Evolutionary conservation across 768 basidiomycete species (phyloP), one percentile per base, ranked within the genome.

Genomic region (Russula vinacea): DNA sequence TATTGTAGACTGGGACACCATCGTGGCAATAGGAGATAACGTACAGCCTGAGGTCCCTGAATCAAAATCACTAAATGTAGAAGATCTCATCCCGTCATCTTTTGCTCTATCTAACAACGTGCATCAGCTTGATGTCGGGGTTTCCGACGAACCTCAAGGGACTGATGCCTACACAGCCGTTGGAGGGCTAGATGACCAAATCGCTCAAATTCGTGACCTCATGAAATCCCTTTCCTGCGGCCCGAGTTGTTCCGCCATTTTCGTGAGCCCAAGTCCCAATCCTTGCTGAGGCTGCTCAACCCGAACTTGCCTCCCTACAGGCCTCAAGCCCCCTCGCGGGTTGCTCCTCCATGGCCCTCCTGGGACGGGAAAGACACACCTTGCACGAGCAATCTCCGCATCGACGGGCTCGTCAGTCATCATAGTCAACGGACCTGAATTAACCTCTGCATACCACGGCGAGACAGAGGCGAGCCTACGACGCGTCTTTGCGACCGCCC

Each of bases 281-380:
- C 14, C 4, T 14, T 52, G 37, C 5, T 5, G 1, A 29, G 16
- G 11, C 35, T 47, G n/a, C n/a, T 35, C 14, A 14, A 8, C 19
- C 51, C 8, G n/a, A 6, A 47, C 22, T 37, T 29, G 44, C 54
- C 14, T 26, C n/a, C 55, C 65, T n/a, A 60, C 60, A 84, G 93
- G 91, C 40, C 80, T 99, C n/a, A 94, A 91, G 70, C 95, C 96
- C 17, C 95, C 96, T n/a, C 86, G 92, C 52, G 97, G 97, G 5
- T 89, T 98, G 51, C 82, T 98, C 22, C 83, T 99, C 1, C 89
- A 98, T 74, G 97, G 97, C 13, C 95, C 94, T 13, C 94, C 97
- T 3, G 97, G 97, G 42, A 98, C 97, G 10, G 97, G 97, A 17
- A 99, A 99, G 77, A 99, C 97, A 0, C 94, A 97, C 71, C 80